Conservation (phyloP, 192 early-diverging fungal species). For the Podila horticola region DNA sequence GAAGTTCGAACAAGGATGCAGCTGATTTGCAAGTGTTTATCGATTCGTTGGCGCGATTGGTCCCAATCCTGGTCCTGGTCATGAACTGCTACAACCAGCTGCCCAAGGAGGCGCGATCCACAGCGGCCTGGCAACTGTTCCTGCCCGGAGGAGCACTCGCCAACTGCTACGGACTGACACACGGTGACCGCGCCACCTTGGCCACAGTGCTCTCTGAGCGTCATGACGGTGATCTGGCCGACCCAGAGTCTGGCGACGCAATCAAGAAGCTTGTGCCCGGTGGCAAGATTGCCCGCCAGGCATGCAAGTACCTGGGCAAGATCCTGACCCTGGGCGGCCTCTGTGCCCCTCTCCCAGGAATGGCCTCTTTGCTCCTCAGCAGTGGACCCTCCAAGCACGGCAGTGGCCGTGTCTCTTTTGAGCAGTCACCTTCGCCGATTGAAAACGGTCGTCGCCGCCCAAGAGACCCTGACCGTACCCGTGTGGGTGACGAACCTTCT, state of each 20-base stretch:
- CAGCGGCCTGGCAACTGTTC: constrained; percentile 59
- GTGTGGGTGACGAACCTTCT: constrained; percentile 13
- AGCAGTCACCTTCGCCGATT: constrained; percentile 6
- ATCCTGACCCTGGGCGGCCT: constrained; percentile 41
- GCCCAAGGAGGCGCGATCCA: constrained; percentile 65
- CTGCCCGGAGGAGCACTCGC: constrained; percentile 60
- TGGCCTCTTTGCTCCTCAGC: constrained; percentile 26
- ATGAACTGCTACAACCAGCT: constrained; percentile 57
- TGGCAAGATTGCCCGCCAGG: constrained; percentile 43
- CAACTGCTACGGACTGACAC: constrained; percentile 61
- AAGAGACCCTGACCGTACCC: constrained; percentile 19
- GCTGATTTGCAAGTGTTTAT: constrained; percentile 39
- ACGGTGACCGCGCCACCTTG: constrained; percentile 60
- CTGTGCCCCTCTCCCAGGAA: constrained; percentile 36
- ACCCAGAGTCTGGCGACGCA: constrained; percentile 46
- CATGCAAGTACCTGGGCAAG: constrained; percentile 61
- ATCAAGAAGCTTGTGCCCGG: constrained; percentile 58
- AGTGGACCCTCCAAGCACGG: constrained; percentile 16
- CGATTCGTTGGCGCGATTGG: constrained; percentile 49
- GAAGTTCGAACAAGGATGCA: constrained; percentile 19
- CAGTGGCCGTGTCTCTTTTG: constrained; percentile 26
- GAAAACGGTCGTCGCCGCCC: background rate
- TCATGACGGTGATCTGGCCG: constrained; percentile 59
- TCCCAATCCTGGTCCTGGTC: constrained; percentile 58
- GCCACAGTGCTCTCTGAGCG: constrained; percentile 59